phyloP scores from a whole-genome alignment of 192 early-diverging fungal species.

The Rhizoclosmatium sp. region DNA sequence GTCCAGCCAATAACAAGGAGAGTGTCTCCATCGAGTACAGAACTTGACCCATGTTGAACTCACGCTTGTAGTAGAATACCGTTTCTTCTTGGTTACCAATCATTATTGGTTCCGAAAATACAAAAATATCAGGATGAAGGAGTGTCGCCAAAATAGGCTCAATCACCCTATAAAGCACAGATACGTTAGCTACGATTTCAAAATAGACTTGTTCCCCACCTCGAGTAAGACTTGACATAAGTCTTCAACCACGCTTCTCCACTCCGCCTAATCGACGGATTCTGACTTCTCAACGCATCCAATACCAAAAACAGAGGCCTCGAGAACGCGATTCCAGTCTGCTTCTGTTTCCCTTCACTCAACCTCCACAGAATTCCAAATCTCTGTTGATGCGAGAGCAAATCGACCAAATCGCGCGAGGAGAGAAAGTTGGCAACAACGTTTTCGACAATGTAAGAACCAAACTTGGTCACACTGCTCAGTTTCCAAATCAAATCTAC shows the following conservation, averaged over 20 bases:
- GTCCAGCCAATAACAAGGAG: constrained; percentile 57
- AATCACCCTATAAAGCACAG: constrained; percentile 50
- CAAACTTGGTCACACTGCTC: constrained; percentile 48
- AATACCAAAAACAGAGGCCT: constrained; percentile 82
- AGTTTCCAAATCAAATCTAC: constrained; percentile 75
- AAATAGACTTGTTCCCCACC: constrained; percentile 27
- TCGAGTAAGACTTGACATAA: constrained; percentile 64
- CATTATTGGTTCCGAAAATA: background rate
- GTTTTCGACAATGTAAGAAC: constrained; percentile 68
- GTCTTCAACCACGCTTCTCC: constrained; percentile 78
- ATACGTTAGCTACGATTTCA: constrained; percentile 1
- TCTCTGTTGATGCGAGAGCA: constrained; percentile 59
- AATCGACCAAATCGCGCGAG: constrained; percentile 30
- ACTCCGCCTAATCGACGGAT: constrained; percentile 60
- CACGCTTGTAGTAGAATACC: constrained; percentile 60
- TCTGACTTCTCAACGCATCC: constrained; percentile 69
- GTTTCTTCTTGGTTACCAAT: constrained; percentile 31
- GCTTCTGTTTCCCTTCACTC: constrained; percentile 44
- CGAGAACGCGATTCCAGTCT: constrained; percentile 63
- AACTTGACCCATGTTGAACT: constrained; percentile 74
- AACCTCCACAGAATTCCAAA: constrained; percentile 78
- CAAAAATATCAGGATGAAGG: constrained; percentile 38
- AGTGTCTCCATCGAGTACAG: constrained; percentile 71
- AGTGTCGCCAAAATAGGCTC: constrained; percentile 63
- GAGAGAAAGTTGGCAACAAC: constrained; percentile 52